Evolutionary conservation across 768 basidiomycete genomes (phyloP).

Genomic region (Leccinellum luteum): DNA sequence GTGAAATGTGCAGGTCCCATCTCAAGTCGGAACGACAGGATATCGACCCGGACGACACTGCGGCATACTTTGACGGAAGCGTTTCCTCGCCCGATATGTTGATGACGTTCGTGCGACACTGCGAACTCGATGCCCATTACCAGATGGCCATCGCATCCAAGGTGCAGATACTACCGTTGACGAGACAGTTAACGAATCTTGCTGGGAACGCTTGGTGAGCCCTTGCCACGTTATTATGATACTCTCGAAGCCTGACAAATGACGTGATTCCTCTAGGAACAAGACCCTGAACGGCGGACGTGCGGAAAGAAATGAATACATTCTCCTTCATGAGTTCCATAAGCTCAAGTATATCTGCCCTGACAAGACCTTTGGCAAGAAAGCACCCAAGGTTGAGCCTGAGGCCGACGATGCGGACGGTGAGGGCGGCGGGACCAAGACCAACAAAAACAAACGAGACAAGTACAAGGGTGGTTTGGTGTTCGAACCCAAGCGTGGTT

Average conservation of each 20-base stretch:
- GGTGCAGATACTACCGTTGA: slow-evolving; percentile 91
- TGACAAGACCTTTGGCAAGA: slow-evolving; percentile 89
- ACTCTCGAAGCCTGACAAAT: not conserved
- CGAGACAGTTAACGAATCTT: slow-evolving; percentile 89
- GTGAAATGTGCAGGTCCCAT: slow-evolving; percentile 94
- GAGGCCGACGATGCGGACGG: slow-evolving; percentile 57
- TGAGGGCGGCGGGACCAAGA: slow-evolving; percentile 41
- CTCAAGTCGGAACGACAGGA: slow-evolving; percentile 86
- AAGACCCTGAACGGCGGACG: slow-evolving; percentile 96
- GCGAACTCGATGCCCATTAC: slow-evolving; percentile 93
- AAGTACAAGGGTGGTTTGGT: slow-evolving; percentile 99
- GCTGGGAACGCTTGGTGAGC: slow-evolving; percentile 95
- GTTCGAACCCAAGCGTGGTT: slow-evolving; percentile 90
- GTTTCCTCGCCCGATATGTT: slow-evolving; percentile 73
- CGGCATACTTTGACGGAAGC: slow-evolving; percentile 83
- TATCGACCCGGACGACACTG: slow-evolving; percentile 94
- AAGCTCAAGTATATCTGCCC: slow-evolving; percentile 94
- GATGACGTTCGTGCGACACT: slow-evolving; percentile 87
- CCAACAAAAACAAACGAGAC: slow-evolving; percentile 72
- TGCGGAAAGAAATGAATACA: slow-evolving; percentile 98
- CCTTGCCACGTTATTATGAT: not conserved
- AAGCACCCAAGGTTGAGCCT: slow-evolving; percentile 47
- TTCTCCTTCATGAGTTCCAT: slow-evolving; percentile 97
- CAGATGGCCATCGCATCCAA: slow-evolving; percentile 96
- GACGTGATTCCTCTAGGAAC: slow-evolving; percentile 57